Evolutionary conservation across 345 rosid genomes (phyloP).

Genomic region (Syzygium jambos): DNA sequence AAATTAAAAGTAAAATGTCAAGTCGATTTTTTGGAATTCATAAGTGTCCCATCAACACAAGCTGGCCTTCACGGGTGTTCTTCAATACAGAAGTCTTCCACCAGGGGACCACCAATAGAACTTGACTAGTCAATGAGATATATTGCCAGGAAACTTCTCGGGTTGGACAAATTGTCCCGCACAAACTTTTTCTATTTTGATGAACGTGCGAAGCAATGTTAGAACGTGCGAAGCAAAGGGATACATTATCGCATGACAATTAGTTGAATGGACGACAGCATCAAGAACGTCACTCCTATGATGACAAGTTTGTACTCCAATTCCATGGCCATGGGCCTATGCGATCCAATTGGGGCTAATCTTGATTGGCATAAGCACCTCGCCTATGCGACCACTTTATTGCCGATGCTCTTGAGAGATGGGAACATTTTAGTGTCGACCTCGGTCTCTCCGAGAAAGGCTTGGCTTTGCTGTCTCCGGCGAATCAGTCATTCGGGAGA

Average conservation of each 20-base stretch:
- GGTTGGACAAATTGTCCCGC: not conserved
- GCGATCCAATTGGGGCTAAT: not conserved
- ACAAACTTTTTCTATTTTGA: not conserved
- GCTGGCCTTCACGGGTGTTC: not conserved
- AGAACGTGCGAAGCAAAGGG: not conserved
- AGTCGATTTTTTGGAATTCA: not conserved
- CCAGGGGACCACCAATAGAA: not conserved
- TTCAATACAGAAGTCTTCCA: not conserved
- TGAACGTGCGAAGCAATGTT: not conserved
- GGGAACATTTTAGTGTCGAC: constrained; percentile 27
- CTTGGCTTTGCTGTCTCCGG: not conserved
- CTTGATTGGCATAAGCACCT: not conserved
- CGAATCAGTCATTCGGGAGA: constrained; percentile 22
- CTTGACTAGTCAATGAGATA: fast-evolving
- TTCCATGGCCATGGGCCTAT: not conserved
- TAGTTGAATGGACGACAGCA: not conserved
- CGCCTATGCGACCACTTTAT: not conserved
- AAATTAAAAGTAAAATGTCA: not conserved
- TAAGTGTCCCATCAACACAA: not conserved
- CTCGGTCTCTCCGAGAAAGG: constrained; percentile 45
- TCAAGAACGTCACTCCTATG: not conserved
- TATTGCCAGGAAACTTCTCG: not conserved
- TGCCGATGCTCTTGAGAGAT: constrained; percentile 41
- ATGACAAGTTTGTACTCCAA: not conserved
- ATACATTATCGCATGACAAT: not conserved